Evolutionary conservation across 306 rosid genomes (phyloP).

Genomic region (Castanea mollissima): DNA sequence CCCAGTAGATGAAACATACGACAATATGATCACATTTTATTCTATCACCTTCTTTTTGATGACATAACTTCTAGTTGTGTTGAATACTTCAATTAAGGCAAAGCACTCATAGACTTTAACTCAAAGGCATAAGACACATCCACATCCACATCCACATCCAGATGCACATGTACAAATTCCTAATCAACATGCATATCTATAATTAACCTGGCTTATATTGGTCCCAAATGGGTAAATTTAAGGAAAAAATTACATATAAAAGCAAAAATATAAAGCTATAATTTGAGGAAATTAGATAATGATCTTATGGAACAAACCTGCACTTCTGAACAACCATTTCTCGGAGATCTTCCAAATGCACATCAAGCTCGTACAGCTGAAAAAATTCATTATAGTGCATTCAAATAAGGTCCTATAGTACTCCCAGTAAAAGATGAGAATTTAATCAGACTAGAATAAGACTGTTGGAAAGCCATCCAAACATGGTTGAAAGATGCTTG

Average conservation of each 20-base stretch:
- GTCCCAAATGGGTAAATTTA: not conserved
- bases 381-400: constrained; percentile 26
- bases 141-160: no score
- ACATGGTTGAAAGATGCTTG: constrained; percentile 9
- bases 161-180: not conserved
- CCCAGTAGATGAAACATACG: not conserved
- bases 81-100: not conserved
- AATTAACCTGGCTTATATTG: not conserved
- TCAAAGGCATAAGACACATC: not conserved
- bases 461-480: not conserved
- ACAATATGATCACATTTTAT: not conserved
- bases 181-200: not conserved
- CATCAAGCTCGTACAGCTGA: constrained; percentile 74
- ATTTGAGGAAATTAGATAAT: not conserved
- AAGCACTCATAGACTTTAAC: not conserved
- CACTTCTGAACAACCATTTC: constrained; percentile 75
- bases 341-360: constrained; percentile 70
- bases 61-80: not conserved
- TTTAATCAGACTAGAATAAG: not conserved
- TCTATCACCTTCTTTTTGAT: not conserved
- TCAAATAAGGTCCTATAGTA: not conserved
- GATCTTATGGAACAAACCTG: constrained; percentile 54
- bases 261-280: not conserved
- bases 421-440: not conserved
- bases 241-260: no score